Conservation (phyloP, 164 flowering plant species). For the Magnolia officinalis region DNA sequence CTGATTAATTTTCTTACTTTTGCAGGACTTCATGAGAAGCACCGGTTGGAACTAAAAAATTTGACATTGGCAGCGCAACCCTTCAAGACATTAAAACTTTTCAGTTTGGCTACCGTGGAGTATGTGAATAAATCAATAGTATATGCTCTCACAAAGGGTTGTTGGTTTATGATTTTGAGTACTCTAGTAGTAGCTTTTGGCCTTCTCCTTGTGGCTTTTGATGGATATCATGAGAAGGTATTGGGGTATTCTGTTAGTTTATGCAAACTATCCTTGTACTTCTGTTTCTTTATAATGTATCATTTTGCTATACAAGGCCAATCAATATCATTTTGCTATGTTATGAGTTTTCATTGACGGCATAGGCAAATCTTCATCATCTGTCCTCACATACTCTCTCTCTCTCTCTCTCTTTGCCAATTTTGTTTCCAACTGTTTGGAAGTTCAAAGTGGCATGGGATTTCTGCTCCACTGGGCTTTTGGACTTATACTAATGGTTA, state of each 20-base stretch:
- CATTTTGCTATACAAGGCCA: neutral
- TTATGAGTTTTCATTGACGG: neutral
- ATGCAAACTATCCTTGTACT: neutral
- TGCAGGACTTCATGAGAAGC: slow-evolving; percentile 55
- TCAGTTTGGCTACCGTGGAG: slow-evolving; percentile 43
- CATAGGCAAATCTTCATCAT: neutral
- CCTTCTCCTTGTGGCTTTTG: slow-evolving; percentile 48
- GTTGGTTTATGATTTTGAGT: slow-evolving; percentile 54
- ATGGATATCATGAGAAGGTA: slow-evolving; percentile 88
- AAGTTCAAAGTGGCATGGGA: neutral
- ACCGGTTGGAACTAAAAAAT: slow-evolving; percentile 60
- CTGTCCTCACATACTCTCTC: too few species aligned
- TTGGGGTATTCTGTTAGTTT: neutral
- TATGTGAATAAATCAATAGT: slow-evolving; percentile 42
- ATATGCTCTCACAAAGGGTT: slow-evolving; percentile 65
- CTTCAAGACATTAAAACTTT: slow-evolving; percentile 58
- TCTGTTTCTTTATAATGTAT: neutral
- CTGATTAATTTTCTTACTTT: slow-evolving; percentile 5
- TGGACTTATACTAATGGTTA: slow-evolving; percentile 44
- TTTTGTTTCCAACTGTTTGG: neutral
- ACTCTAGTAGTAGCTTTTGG: slow-evolving; percentile 27
- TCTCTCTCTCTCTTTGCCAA: neutral
- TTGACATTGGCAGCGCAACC: slow-evolving; percentile 69
- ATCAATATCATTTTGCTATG: neutral
- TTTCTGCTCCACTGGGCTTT: slow-evolving; percentile 6